These are phyloP conservation scores for Erysiphe neolycopersici DNA, from an alignment of 2,329 filamentous ascomycete genomes.

Conservation along the genomic window DNA sequence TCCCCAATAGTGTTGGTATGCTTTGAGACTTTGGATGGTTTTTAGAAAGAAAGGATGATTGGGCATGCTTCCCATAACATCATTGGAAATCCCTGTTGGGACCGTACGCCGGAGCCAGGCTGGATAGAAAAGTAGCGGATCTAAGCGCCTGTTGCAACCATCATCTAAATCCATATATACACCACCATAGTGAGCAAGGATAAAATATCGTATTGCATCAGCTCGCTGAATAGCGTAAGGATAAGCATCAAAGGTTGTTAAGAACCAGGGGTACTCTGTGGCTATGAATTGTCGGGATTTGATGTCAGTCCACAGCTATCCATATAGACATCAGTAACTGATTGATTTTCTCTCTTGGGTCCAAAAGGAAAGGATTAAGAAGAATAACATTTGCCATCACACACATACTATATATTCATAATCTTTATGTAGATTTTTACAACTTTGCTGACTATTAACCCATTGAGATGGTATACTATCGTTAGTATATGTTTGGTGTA, in stretches of 20 bases:
- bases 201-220: conserved; percentile 56
- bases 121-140: conserved; percentile 40
- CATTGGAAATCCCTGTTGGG: conserved; percentile 58
- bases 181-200: conserved; percentile 50
- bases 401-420: conserved; percentile 41
- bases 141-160: conserved; percentile 16
- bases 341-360: conserved; percentile 1
- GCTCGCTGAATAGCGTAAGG: conserved; percentile 50
- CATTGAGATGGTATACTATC: conserved; percentile 38
- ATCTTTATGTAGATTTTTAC: conserved; percentile 38
- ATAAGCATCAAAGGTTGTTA: conserved; percentile 48
- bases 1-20: conserved; percentile 39
- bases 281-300: conserved; percentile 44
- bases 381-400: neutral
- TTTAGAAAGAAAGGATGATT: conserved; percentile 49
- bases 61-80: conserved; percentile 48
- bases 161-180: conserved; percentile 56
- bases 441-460: conserved; percentile 38
- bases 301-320: conserved; percentile 49
- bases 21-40: conserved; percentile 38
- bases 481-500: conserved; percentile 53
- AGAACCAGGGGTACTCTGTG: conserved; percentile 50
- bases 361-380: neutral
- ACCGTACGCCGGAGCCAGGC: conserved; percentile 44
- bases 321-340: neutral